phyloP scores from a whole-genome alignment of 169 alveolate species.

The Perkinsus chesapeaki region DNA sequence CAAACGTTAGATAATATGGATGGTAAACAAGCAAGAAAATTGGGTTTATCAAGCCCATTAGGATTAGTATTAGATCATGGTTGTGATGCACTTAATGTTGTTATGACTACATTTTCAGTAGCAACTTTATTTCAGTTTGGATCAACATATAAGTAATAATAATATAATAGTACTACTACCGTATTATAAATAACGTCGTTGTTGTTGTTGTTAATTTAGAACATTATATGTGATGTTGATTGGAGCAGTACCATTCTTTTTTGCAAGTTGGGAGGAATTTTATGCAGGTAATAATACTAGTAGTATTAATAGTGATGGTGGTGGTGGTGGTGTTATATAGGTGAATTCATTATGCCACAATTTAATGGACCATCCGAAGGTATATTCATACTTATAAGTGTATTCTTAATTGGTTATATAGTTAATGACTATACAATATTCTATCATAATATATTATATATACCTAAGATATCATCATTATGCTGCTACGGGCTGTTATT shows the following conservation, averaged over 20 bases:
- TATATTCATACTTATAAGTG: background rate
- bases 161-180: too few species aligned
- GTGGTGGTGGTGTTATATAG: background rate
- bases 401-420: background rate
- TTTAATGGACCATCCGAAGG: background rate
- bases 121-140: background rate
- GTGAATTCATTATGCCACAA: background rate
- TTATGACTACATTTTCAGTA: background rate
- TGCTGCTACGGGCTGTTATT: background rate
- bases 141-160: too few species aligned
- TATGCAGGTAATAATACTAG: background rate
- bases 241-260: background rate
- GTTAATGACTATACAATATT: background rate
- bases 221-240: background rate
- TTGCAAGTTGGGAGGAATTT: background rate
- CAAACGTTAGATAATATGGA: conserved; percentile 43
- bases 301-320: background rate
- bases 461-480: too few species aligned
- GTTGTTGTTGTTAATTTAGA: too few species aligned
- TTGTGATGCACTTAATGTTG: conserved; percentile 31
- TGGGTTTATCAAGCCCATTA: conserved; percentile 27
- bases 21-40: conserved; percentile 49
- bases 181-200: too few species aligned
- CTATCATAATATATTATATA: background rate
- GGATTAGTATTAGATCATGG: conserved; percentile 51